phyloP scores from a whole-genome alignment of 441 rosid species.

The Pelargonium myrrhifolium region DNA sequence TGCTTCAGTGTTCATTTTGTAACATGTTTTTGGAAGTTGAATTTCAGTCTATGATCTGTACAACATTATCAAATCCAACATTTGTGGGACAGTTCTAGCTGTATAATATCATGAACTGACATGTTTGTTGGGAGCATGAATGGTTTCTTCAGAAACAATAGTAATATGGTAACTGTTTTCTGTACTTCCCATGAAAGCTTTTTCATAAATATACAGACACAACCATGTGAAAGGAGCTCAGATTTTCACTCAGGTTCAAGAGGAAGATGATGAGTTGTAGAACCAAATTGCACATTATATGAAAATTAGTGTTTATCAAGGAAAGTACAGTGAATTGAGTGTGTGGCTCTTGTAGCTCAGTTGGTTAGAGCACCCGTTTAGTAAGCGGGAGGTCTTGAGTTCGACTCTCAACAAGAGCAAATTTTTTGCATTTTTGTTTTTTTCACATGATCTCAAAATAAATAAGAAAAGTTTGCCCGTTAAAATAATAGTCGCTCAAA shows the following conservation, averaged over 20 bases:
- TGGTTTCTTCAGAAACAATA: neutral
- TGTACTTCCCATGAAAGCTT: neutral
- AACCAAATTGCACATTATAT: neutral
- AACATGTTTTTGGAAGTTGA: neutral
- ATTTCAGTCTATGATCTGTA: too few relatives aligned
- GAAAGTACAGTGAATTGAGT: too few relatives aligned
- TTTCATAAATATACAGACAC: neutral
- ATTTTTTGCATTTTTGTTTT: too few relatives aligned
- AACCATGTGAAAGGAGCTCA: neutral
- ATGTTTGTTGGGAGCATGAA: neutral
- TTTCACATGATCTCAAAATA: too few relatives aligned
- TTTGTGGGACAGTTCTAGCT: neutral
- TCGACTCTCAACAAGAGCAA: conserved; percentile 90
- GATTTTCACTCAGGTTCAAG: neutral
- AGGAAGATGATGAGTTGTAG: neutral
- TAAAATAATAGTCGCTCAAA: too few relatives aligned
- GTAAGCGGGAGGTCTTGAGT: conserved; percentile 99
- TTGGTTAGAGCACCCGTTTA: conserved; percentile 99
- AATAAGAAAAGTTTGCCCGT: too few relatives aligned
- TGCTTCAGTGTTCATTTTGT: neutral
- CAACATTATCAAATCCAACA: neutral
- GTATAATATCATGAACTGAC: neutral
- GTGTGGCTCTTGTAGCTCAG: too few relatives aligned
- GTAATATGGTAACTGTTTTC: neutral
- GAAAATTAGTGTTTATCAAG: neutral